A percentile compares a stretch with the other conserved stretches of the same genome.
These are phyloP conservation scores for Cyberlindnera subsufficiens DNA, from an alignment of 805 yeast species.

Conservation along the genomic window DNA sequence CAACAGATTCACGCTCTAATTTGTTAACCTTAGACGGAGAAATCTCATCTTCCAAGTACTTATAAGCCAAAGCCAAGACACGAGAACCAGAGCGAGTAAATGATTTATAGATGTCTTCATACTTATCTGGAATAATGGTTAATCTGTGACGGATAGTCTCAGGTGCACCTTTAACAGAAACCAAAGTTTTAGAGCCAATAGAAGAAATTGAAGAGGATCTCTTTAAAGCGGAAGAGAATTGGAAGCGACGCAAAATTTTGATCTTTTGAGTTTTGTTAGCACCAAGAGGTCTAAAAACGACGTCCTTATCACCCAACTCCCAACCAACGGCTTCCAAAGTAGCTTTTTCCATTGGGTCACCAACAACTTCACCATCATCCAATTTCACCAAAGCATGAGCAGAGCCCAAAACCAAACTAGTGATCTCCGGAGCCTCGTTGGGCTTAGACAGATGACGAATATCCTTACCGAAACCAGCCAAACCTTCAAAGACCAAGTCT, in stretches of 20 bases:
- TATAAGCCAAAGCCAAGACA: slow-evolving; percentile 92
- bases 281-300: slow-evolving; percentile 42
- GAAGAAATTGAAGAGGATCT: slow-evolving; percentile 86
- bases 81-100: slow-evolving; percentile 95
- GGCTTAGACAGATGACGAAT: slow-evolving; percentile 48
- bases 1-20: slow-evolving; percentile 70
- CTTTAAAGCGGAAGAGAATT: slow-evolving; percentile 91
- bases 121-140: slow-evolving; percentile 60
- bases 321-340: slow-evolving; percentile 85
- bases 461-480: slow-evolving; percentile 69
- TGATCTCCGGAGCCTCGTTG: slow-evolving; percentile 61
- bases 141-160: slow-evolving; percentile 86
- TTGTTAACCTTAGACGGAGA: slow-evolving; percentile 46
- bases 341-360: slow-evolving; percentile 99
- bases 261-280: slow-evolving; percentile 39
- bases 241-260: slow-evolving; percentile 86
- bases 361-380: slow-evolving; percentile 96
- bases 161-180: slow-evolving; percentile 96
- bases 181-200: slow-evolving; percentile 51
- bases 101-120: slow-evolving; percentile 80
- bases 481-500: slow-evolving; percentile 92
- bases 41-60: slow-evolving; percentile 50
- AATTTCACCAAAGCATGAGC: slow-evolving; percentile 93
- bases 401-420: slow-evolving; percentile 77
- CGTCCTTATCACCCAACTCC: slow-evolving; percentile 74